phyloP scores from a whole-genome alignment of 192 early-diverging fungal genomes.

The Backusella tuberculispora region DNA sequence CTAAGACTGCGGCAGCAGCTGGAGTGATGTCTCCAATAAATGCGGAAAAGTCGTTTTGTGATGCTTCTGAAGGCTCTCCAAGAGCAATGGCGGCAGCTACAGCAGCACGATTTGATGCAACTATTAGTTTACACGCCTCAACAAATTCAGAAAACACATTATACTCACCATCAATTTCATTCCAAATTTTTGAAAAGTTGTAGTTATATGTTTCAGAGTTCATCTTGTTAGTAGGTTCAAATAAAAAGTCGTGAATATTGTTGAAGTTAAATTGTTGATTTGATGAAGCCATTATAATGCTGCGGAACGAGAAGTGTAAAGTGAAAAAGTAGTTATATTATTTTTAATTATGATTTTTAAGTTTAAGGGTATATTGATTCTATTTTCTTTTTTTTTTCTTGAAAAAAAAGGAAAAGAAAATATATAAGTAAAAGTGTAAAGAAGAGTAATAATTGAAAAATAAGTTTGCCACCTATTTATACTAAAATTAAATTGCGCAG shows the following conservation, averaged over 20 bases:
- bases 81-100: conserved; percentile 9
- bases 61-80: not conserved
- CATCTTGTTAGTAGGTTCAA: not conserved
- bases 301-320: not conserved
- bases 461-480: not conserved
- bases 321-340: not conserved
- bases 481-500: conserved; percentile 2
- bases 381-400: not conserved
- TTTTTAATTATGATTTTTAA: not conserved
- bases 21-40: conserved; percentile 14
- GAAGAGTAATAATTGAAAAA: not conserved
- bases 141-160: conserved; percentile 7
- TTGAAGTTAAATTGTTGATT: conserved; percentile 2
- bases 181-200: conserved; percentile 6
- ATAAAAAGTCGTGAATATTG: not conserved
- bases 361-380: not conserved
- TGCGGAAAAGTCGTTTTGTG: conserved; percentile 11
- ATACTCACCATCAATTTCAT: conserved; percentile 19
- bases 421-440: conserved; percentile 1
- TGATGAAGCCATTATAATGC: not conserved
- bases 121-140: conserved; percentile 15
- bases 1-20: conserved; percentile 4
- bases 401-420: not conserved
- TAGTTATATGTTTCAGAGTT: conserved; percentile 10
- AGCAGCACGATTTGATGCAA: not conserved